These are phyloP conservation scores for Przewalskia tangutica DNA, from an alignment of 257 asterid genomes.

Conservation along the genomic window DNA sequence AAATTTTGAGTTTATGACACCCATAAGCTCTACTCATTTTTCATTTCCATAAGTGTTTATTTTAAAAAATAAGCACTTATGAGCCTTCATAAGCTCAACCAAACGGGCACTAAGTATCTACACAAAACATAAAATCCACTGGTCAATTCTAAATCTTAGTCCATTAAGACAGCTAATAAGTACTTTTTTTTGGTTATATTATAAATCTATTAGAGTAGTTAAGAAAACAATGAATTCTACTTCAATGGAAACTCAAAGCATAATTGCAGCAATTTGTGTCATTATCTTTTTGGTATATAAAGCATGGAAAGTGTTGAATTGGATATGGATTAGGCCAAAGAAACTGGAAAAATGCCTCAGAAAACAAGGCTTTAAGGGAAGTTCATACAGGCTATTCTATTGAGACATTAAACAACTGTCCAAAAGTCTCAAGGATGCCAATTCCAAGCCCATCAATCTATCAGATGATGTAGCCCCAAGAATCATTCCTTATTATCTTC, in stretches of 20 bases:
- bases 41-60: too few relatives aligned
- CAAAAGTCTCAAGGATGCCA: slow-evolving; percentile 7
- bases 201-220: not conserved
- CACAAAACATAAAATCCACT: too few relatives aligned
- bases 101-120: too few relatives aligned
- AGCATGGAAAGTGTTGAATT: slow-evolving; percentile 22
- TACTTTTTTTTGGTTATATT: not conserved
- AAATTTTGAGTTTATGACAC: too few relatives aligned
- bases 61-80: too few relatives aligned
- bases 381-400: slow-evolving; percentile 18
- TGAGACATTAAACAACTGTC: slow-evolving; percentile 26
- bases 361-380: slow-evolving; percentile 24
- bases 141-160: not conserved
- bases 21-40: too few relatives aligned
- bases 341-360: slow-evolving; percentile 23
- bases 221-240: not conserved
- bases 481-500: slow-evolving; percentile 13
- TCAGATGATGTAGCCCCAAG: slow-evolving; percentile 28
- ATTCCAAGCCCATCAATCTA: slow-evolving; percentile 23
- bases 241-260: not conserved
- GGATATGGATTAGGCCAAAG: slow-evolving; percentile 30
- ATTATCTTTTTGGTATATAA: not conserved
- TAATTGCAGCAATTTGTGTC: not conserved
- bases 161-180: not conserved
- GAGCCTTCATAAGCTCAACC: too few relatives aligned